These are phyloP conservation scores for Schizopora paradoxa DNA, from an alignment of 1,284 basidiomycete genomes.

Conservation along the genomic window DNA sequence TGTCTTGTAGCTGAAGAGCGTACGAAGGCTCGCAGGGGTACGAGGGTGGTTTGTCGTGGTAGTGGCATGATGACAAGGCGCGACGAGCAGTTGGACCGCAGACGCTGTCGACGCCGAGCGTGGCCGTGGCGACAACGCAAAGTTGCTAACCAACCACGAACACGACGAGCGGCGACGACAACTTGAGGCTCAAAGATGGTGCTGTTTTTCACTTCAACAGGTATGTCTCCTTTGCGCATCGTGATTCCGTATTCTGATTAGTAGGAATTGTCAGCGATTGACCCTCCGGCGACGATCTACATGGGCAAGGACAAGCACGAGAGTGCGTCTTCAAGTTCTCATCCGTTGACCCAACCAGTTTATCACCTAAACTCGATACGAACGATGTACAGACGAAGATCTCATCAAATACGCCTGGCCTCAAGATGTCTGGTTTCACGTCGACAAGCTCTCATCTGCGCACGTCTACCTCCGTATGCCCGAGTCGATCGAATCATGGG, in stretches of 20 bases:
- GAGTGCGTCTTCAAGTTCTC: conserved; percentile 51
- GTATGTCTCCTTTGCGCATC: conserved; percentile 29
- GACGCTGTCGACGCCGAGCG: no score
- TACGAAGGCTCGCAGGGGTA: no score
- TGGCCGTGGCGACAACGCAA: no score
- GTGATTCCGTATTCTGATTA: not conserved
- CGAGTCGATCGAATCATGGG: conserved; percentile 73
- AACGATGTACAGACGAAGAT: conserved; percentile 70
- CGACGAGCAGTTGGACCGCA: no score
- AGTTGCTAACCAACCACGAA: no score
- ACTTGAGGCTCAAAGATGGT: conserved; percentile 49
- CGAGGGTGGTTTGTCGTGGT: no score
- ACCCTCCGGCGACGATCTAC: conserved; percentile 51
- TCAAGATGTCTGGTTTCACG: conserved; percentile 77
- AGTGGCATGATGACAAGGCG: no score
- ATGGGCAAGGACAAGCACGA: conserved; percentile 98
- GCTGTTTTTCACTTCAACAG: conserved; percentile 63
- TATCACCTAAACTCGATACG: conserved; percentile 3
- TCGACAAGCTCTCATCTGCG: conserved; percentile 89
- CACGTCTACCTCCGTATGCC: conserved; percentile 92
- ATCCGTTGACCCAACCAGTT: conserved; percentile 12
- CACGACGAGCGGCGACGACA: no score
- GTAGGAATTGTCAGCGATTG: conserved; percentile 4
- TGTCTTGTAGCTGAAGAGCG: no score
- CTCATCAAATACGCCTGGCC: conserved; percentile 89